Percentiles rank a stretch among this genome's conserved stretches.
These are phyloP conservation scores for Penicillium sp. DNA, from an alignment of 2,329 filamentous ascomycete species.

Conservation along the genomic window DNA sequence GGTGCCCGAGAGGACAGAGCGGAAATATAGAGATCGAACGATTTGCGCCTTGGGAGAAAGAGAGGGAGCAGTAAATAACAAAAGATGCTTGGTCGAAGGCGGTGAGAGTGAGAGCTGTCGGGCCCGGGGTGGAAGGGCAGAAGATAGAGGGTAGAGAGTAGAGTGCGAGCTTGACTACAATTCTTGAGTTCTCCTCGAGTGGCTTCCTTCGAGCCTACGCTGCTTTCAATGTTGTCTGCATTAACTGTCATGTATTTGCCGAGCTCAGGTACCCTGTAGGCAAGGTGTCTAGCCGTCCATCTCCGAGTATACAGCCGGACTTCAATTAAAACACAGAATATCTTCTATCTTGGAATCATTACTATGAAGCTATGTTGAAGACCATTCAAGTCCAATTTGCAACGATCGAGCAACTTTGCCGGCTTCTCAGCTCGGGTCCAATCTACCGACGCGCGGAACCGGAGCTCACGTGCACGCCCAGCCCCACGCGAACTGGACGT, in stretches of 20 bases:
- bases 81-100: slow-evolving; percentile 10
- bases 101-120: slow-evolving; percentile 6
- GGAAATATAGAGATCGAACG: background rate
- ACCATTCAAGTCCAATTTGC: background rate
- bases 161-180: background rate
- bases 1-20: background rate
- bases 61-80: slow-evolving; percentile 8
- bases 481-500: slow-evolving; percentile 4
- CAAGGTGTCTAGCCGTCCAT: background rate
- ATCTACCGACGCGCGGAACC: slow-evolving; percentile 11
- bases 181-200: no score
- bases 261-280: background rate
- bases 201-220: background rate
- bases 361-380: background rate
- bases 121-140: no score
- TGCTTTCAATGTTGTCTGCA: background rate
- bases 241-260: background rate
- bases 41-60: background rate
- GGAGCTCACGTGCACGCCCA: slow-evolving; percentile 12
- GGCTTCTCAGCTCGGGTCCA: slow-evolving; percentile 1
- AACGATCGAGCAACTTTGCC: background rate
- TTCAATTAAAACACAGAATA: background rate
- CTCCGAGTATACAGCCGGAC: background rate
- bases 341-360: background rate
- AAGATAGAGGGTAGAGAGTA: background rate